Base-by-base conservation (phyloP, 169 alveolate genomes). In the Plasmodium vinckei region DNA sequence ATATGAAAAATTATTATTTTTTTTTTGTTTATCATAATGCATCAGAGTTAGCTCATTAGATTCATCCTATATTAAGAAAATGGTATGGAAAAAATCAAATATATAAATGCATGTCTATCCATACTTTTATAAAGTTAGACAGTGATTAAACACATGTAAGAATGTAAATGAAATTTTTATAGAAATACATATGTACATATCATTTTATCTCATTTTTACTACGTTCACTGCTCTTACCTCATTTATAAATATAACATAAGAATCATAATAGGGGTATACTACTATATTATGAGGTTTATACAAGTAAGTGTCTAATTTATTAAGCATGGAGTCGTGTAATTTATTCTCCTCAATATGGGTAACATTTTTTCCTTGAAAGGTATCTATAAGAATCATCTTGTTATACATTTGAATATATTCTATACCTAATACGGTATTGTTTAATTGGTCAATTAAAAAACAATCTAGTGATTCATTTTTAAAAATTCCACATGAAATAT, bases 381-480 rank as follows among this genome's bases (percentile, higher is more conserved):
- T 75, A 42, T 75, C 88, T 67, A 75, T 61, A 69, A 63, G 59
- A 75, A 75, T 64, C 25, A 75, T 13, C 49, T 15, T 5, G n/a
- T 75, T 75, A 49, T 67, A 46, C 39, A 44, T 12, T 75, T 61
- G 12, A 19, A 75, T 17, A 33, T 75, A 75, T 23, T 75, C 77
- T 12, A 75, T 13, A 4, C 77, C 88, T 75, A 75, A 46, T 17
- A 75, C 75, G 42, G 69, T 46, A 44, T 75, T 75, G 65, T 75
- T 75, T 54, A 75, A 47, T 64, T 75, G 88, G 21, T 75, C 88
- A 75, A 75, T 64, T 67, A 75, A 51, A 69, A 75, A 75, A 63
- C 88, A 75, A 49, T 75, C 88, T 56, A 75, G 65, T 1, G 77
- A 75, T 49, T 61, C 73, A 63, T 75, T 63, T 63, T 47, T 63